Base-by-base conservation (phyloP, 148 eudicot species). In the Salicornia ramosissima region DNA sequence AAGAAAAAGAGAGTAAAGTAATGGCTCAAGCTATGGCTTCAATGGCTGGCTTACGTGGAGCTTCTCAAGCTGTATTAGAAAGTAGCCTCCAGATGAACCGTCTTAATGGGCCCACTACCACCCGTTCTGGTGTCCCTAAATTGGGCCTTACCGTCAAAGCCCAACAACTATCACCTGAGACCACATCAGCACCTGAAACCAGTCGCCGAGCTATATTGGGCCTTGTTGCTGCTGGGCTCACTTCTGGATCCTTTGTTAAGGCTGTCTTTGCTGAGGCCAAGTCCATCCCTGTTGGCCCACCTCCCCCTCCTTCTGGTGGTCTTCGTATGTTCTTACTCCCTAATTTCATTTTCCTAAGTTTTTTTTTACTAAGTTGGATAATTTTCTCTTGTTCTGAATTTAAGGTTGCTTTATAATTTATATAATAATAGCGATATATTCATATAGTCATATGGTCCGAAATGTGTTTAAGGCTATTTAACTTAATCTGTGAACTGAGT, bases 261-360 rank as follows among this genome's bases (percentile, higher is more conserved):
- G 89, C 83, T 25, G 99, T 82, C n/a, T 72, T 94, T 18, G 99
- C 99, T 12, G 99, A 81, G 26, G 93, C 87, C 57, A 80, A 62
- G 71, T 13, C 90, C 26, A 94, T 94, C 74, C 77, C 89, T 65
- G 53, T 94, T 54, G 99, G 99, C 34, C 86, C 84, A 9, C 99
- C 99, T 46, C 99, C 99, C 1, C 88, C 90, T 2, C 99, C 91
- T 18, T 94, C 99, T 31, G 99, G 99, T 31, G 99, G 99, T 58
- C 73, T 94, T 29, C 89, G 99, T 94, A 86, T 87, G 46, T 36
- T 39, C 52, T 0, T 0, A 2, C 0, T 15, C 10, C 28, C 19
- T 28, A 40, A 40, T 40, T 13, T 40, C 45, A 10, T 10, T 40
- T 7, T 40, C 11, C 8, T 40, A 1, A 40, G 2, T 2, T 40